Conservation (phyloP, 257 asterid genomes). For the Paraleonurus japonicus region DNA sequence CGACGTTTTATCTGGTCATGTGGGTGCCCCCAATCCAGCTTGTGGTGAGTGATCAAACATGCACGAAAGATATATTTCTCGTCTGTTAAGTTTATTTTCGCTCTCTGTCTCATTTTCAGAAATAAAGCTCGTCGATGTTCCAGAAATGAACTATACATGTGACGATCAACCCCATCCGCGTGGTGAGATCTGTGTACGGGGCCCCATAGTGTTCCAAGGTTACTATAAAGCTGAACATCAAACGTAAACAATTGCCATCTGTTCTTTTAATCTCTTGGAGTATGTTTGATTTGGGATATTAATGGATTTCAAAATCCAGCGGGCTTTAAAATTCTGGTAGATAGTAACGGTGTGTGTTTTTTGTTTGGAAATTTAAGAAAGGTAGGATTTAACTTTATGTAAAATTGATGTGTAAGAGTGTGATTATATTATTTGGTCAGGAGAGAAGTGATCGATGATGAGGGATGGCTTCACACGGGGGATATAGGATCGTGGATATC, state of each 20-base stretch:
- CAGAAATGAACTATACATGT: slow-evolving; percentile 78
- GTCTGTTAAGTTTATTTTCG: background rate
- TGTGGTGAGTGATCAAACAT: slow-evolving; percentile 54
- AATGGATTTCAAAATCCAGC: too few relatives aligned
- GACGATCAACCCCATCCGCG: slow-evolving; percentile 77
- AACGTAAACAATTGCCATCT: slow-evolving; percentile 36
- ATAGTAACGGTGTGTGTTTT: too few relatives aligned
- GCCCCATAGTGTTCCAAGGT: slow-evolving; percentile 74
- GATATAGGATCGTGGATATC: slow-evolving; percentile 83
- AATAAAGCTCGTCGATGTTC: slow-evolving; percentile 76
- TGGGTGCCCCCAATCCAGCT: slow-evolving; percentile 69
- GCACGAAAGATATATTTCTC: background rate
- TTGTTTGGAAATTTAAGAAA: too few relatives aligned
- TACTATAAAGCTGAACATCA: slow-evolving; percentile 68
- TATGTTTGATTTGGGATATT: too few relatives aligned
- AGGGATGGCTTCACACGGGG: slow-evolving; percentile 81
- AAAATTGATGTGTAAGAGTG: too few relatives aligned
- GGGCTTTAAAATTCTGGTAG: too few relatives aligned
- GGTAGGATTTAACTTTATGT: too few relatives aligned
- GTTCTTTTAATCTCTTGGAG: too few relatives aligned
- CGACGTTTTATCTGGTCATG: slow-evolving; percentile 69
- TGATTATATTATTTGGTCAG: slow-evolving; percentile 30
- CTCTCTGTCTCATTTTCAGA: slow-evolving; percentile 32
- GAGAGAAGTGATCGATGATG: slow-evolving; percentile 67
- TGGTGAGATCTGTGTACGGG: slow-evolving; percentile 86